Evolutionary conservation across 2,329 filamentous ascomycete genomes (phyloP).

Genomic region (Aspergillus tamarii): DNA sequence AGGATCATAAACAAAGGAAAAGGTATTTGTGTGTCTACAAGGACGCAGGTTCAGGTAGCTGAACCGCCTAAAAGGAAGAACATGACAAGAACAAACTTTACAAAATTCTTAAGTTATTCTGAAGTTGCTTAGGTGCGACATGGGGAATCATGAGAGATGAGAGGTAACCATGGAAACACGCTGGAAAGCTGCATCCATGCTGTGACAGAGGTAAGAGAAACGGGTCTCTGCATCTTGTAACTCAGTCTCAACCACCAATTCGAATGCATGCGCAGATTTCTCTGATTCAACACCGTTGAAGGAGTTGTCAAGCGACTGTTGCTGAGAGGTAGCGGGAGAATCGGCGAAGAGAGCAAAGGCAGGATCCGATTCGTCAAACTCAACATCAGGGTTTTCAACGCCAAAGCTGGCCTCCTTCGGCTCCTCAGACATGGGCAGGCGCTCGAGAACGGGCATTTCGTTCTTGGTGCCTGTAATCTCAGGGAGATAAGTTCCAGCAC

Average conservation of each 20-base stretch:
- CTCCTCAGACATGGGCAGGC: constrained; percentile 27
- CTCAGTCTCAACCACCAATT: constrained; percentile 61
- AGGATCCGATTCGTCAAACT: constrained; percentile 59
- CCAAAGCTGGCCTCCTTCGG: constrained; percentile 21
- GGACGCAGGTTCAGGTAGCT: constrained; percentile 13
- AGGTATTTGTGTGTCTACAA: constrained; percentile 23
- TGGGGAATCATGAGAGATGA: constrained; percentile 43
- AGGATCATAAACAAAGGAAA: constrained; percentile 30
- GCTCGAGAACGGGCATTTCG: constrained; percentile 54
- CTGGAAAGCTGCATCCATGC: constrained; percentile 47
- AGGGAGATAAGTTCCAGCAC: constrained; percentile 47
- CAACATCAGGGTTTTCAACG: constrained; percentile 40
- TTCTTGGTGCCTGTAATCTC: constrained; percentile 52
- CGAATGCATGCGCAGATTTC: constrained; percentile 65
- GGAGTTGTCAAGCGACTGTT: constrained; percentile 32
- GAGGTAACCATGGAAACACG: constrained; percentile 45
- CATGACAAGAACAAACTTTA: constrained; percentile 22
- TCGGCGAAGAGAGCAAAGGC: constrained; percentile 56
- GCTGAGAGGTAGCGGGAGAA: constrained; percentile 43
- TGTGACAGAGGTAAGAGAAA: constrained; percentile 43
- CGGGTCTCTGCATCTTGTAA: constrained; percentile 30
- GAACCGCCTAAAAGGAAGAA: constrained; percentile 17
- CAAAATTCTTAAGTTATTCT: constrained; percentile 21
- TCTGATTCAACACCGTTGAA: constrained; percentile 62
- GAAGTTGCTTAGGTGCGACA: constrained; percentile 21